These are phyloP conservation scores for Ammopiptanthus mongolicus DNA, from an alignment of 306 rosid species.

Conservation along the genomic window DNA sequence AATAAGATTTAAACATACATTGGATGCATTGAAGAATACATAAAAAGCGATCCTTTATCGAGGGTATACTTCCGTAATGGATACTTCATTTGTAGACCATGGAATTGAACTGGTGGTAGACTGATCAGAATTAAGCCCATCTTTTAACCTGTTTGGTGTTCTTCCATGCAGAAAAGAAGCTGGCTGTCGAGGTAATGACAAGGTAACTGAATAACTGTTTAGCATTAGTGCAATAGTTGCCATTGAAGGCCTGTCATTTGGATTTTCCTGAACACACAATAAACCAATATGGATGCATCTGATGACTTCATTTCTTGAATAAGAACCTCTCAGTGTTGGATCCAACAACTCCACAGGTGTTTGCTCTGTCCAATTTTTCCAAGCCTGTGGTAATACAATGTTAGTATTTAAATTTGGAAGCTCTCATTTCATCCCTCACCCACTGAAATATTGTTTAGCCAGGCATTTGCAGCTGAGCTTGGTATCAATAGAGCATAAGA, in stretches of 20 bases:
- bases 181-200: constrained; percentile 33
- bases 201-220: constrained; percentile 36
- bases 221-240: constrained; percentile 39
- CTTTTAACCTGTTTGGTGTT: constrained; percentile 8
- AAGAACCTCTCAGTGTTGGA: constrained; percentile 40
- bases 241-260: constrained; percentile 42
- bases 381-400: constrained; percentile 29
- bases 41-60: not conserved
- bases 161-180: constrained; percentile 27
- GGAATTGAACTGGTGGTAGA: constrained; percentile 20
- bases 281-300: constrained; percentile 56
- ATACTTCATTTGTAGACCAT: constrained; percentile 20
- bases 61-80: constrained; percentile 30
- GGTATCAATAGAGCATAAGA: not conserved
- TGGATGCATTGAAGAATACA: not conserved
- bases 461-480: not conserved
- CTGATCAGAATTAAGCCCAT: constrained; percentile 19
- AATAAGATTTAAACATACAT: not conserved
- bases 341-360: constrained; percentile 41
- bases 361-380: constrained; percentile 36
- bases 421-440: not conserved
- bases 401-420: not conserved
- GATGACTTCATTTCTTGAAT: constrained; percentile 41
- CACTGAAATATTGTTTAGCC: not conserved
- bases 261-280: constrained; percentile 50